Evolutionary conservation across 2,329 filamentous ascomycete species (phyloP).

Genomic region (Monilinia fructicola): DNA sequence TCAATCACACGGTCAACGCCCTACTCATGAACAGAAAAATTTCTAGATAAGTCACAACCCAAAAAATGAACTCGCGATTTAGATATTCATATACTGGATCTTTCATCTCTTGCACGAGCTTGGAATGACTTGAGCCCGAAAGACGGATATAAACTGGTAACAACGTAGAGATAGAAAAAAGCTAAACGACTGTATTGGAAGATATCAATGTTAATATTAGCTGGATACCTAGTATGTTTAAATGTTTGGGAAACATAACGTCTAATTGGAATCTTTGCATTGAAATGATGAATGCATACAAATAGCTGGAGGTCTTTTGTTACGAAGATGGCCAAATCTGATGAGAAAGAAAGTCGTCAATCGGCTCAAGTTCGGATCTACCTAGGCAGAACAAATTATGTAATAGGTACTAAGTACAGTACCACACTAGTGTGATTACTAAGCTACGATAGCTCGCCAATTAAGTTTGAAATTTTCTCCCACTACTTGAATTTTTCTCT

Average conservation of each 20-base stretch:
- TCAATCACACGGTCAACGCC: background rate
- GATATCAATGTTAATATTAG: background rate
- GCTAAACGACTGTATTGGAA: background rate
- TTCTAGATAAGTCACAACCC: background rate
- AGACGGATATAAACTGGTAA: background rate
- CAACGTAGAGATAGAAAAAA: background rate
- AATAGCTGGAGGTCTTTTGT: background rate
- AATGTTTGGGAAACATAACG: too few species aligned
- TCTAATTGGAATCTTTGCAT: background rate
- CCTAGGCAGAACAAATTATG: too few species aligned
- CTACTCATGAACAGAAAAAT: background rate
- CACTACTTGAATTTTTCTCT: constrained; percentile 4
- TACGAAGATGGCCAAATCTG: background rate
- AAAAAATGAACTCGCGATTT: background rate
- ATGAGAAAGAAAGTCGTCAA: background rate
- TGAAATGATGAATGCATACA: background rate
- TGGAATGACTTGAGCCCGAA: too few species aligned
- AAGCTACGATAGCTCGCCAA: constrained; percentile 5
- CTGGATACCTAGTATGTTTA: background rate
- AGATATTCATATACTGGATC: too few species aligned
- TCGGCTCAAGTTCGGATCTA: constrained; percentile 1
- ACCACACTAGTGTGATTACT: background rate
- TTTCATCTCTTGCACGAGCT: background rate
- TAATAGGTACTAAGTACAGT: too few species aligned
- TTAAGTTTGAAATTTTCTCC: background rate